Evolutionary conservation across 257 asterid species (phyloP).

Genomic region (Penstemon davidsonii): DNA sequence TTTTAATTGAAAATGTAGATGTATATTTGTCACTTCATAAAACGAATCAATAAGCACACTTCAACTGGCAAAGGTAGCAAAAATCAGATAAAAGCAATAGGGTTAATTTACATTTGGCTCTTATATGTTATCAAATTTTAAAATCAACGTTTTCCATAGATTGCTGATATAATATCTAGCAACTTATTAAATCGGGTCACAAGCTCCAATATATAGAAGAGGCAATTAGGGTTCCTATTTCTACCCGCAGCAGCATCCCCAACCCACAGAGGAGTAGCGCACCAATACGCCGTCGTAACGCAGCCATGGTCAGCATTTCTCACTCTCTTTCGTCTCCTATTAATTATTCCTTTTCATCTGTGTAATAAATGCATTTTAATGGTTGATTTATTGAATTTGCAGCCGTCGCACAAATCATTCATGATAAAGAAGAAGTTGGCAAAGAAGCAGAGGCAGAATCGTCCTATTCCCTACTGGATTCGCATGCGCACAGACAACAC

Average conservation of each 20-base stretch:
- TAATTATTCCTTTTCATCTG: too few relatives aligned
- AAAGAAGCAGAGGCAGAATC: conserved; percentile 60
- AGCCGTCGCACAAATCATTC: conserved; percentile 58
- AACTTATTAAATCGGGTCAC: too few relatives aligned
- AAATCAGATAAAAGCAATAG: too few relatives aligned
- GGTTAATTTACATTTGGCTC: too few relatives aligned
- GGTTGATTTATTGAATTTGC: conserved; percentile 13
- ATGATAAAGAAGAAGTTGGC: conserved; percentile 60
- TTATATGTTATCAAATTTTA: too few relatives aligned
- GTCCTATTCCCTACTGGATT: conserved; percentile 63
- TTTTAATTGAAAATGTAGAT: too few relatives aligned
- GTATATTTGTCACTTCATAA: too few relatives aligned
- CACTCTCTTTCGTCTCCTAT: not conserved
- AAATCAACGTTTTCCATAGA: too few relatives aligned
- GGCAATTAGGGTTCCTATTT: conserved; percentile 3
- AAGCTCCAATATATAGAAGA: too few relatives aligned
- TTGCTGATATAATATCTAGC: too few relatives aligned
- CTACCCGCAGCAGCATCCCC: not conserved
- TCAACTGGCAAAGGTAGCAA: too few relatives aligned
- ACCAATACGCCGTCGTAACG: conserved; percentile 23
- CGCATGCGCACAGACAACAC: conserved; percentile 59
- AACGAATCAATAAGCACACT: too few relatives aligned
- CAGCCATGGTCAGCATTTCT: conserved; percentile 36
- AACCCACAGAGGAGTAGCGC: conserved; percentile 1
- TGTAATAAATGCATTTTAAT: not conserved